These are phyloP conservation scores for Fonsecaea pedrosoi DNA, from an alignment of 2,329 filamentous ascomycete genomes.

Conservation along the genomic window DNA sequence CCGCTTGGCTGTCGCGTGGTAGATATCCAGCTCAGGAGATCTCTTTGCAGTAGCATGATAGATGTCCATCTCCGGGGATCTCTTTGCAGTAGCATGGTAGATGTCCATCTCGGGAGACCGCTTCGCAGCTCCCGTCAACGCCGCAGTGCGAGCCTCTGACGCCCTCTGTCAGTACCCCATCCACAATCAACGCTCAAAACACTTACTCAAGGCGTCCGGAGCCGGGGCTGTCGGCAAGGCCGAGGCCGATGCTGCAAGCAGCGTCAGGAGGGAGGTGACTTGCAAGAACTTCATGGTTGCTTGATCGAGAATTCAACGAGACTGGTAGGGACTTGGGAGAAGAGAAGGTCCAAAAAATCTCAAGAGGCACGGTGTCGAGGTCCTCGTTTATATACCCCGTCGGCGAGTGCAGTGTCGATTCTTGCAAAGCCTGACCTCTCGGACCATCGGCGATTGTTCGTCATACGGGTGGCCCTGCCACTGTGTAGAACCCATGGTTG, in stretches of 20 bases:
- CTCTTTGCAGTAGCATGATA: neutral
- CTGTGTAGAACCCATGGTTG: neutral
- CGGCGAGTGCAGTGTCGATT: neutral
- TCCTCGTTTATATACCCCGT: neutral
- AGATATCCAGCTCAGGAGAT: neutral
- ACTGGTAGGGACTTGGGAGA: neutral
- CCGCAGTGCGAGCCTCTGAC: constrained; percentile 5
- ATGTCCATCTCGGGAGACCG: neutral
- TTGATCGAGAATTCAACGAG: neutral
- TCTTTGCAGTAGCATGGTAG: neutral
- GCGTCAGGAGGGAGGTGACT: constrained; percentile 5
- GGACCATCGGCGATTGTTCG: neutral
- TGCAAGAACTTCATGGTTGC: constrained; percentile 12
- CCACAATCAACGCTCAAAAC: neutral
- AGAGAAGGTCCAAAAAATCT: neutral
- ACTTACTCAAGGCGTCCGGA: constrained; percentile 2
- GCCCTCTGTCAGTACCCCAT: neutral
- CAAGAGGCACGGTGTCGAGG: neutral
- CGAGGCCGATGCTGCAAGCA: constrained; percentile 12
- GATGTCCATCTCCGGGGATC: neutral
- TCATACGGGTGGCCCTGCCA: neutral
- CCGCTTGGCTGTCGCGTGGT: constrained; percentile 1
- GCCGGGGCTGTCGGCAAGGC: constrained; percentile 5
- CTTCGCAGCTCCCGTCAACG: constrained; percentile 1
- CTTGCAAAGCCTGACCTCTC: neutral